A percentile compares a stretch with the other conserved stretches of the same genome.
These are phyloP conservation scores for Ophiostoma perfectum DNA, from an alignment of 2,329 filamentous ascomycete genomes.

Conservation along the genomic window DNA sequence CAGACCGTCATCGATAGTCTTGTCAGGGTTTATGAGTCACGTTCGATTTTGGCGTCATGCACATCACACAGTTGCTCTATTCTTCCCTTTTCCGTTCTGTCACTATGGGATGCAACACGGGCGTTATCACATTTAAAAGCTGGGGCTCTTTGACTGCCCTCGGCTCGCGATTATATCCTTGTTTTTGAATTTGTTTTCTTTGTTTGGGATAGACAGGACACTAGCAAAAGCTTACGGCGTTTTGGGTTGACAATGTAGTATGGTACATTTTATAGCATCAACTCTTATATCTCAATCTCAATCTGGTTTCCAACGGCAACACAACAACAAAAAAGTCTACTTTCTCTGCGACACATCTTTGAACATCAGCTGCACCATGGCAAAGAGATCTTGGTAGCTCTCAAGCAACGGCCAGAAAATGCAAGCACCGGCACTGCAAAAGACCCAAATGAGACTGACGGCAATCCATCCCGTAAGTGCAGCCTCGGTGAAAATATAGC, in stretches of 20 bases:
- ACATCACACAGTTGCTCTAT: no score
- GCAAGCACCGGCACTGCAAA: conserved; percentile 35
- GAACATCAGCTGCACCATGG: neutral
- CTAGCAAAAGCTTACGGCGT: conserved; percentile 20
- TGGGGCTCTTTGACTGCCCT: neutral
- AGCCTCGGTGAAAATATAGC: conserved; percentile 30
- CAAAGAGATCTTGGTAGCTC: conserved; percentile 26
- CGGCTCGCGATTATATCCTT: conserved; percentile 11
- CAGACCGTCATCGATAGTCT: neutral
- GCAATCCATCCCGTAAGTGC: conserved; percentile 35
- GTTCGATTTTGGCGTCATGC: neutral
- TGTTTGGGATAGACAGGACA: conserved; percentile 18
- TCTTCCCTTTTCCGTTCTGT: neutral
- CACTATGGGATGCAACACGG: neutral
- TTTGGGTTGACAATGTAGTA: conserved; percentile 8
- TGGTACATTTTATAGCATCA: neutral
- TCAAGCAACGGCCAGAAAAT: conserved; percentile 36
- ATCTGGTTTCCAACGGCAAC: neutral
- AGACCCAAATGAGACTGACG: conserved; percentile 40
- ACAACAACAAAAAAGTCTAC: neutral
- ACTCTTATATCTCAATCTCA: neutral
- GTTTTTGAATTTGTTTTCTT: conserved; percentile 5
- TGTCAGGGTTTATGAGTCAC: neutral
- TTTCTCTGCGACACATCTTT: neutral
- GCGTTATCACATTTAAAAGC: neutral